Evolutionary conservation across 2,329 filamentous ascomycete genomes (phyloP), one percentile per base, ranked within the genome.

Genomic region (Huntiella bhutanensis): DNA sequence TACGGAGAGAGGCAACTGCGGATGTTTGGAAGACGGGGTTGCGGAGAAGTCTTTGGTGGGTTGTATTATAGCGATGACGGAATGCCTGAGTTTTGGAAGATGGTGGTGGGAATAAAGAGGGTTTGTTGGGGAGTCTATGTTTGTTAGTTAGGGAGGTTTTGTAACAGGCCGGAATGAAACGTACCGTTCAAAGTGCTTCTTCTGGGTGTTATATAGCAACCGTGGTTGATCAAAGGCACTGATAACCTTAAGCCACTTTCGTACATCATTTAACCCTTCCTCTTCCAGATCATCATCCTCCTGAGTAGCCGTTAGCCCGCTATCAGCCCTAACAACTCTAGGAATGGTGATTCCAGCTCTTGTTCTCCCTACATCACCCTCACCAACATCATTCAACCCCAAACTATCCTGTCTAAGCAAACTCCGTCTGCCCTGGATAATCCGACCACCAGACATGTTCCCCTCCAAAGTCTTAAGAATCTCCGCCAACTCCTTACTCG

Each of bases 1-100:
- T 70, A 41, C 69, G 70, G 11, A 71, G 69, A 2, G 71, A 70
- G 5, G 80, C 74, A 47, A 93, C 77, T 15, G 80, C 70, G 1
- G 86, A 85, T 15, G 77, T 77, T 59, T 95, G 87, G 55, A 98
- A 98, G 15, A 83, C 79, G 60, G 95, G 86, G 58, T 95, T 95
- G 42, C 91, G 80, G 36, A 96, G 72, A 13, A 96, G 73, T 13
- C 91, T 79, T 60, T 96, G 88, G 59, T 95, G 82, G 43, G 96
- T 80, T 46, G 96, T 73, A 55, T 94, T 82, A 60, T 92, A 96
- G 52, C 87, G 75, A 59, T 95, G 87, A 53, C 86, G 76, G 62
- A 95, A 95, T 39, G 91, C 67, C 3, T 76, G 68, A 1, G 85
- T 94, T 60, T 93, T 94, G 56, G 87, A 81, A 4, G 77, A 74